Evolutionary conservation across 106 monocot species (phyloP), one percentile per base, ranked within the genome.

Genomic region (Dioscorea alata): DNA sequence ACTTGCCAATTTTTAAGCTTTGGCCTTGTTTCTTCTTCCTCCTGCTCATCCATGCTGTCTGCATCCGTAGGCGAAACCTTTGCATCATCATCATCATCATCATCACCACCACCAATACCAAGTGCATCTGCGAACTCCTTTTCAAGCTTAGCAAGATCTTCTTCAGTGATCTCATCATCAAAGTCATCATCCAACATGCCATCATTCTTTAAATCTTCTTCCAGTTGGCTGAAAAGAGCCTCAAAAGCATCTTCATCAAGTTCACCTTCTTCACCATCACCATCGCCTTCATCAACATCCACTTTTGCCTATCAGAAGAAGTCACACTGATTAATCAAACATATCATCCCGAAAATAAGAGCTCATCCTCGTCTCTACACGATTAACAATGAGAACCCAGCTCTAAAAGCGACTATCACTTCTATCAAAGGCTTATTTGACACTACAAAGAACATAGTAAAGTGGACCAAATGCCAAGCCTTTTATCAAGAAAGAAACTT

Each of bases 1-100:
- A 87, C 63, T 73, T 97, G 97, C 97, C 97, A 97, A 76, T 80
- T 97, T 74, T 86, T 92, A 18, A 97, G 76, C 74, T 82, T 81
- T 53, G 87, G 97, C 15, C 7, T 22, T 57, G 20, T 63, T 18
- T 66, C 73, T 69, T 71, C 74, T 64, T 89, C 79, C 49, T 79
- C 86, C 48, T 78, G 78, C 56, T 62, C 51, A 54, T 61, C 25
- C 19, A 51, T 33, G 22, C 23, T 24, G 18, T 72, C 76, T n/a
- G 34, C 60, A 57, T 54, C 48, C 22, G 31, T 60, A 12, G 65
- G 17, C 13, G 24, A 23, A 25, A 16, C 65, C 20, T 28, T 61
- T 15, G 74, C 66, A 64, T 65, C 18, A 23, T 80, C 87, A 61
- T 67, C 87, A 61, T 67, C 75, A 69, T 58, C 33, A 31, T 80